phyloP scores from a whole-genome alignment of 495 filamentous ascomycete genomes.

The Hyaloscypha variabilis region DNA sequence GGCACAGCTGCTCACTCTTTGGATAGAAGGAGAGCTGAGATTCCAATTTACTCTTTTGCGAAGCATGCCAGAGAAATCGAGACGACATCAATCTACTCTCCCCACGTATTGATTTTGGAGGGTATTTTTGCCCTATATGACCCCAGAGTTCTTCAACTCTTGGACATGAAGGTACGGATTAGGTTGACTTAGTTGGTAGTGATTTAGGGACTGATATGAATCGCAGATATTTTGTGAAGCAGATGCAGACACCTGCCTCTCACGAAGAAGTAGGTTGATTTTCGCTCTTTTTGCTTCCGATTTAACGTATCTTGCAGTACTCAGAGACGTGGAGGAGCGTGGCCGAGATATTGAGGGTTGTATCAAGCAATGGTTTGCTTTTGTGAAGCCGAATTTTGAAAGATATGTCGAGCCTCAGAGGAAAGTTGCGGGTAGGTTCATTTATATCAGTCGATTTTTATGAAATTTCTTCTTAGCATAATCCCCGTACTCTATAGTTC shows the following conservation, averaged over 20 bases:
- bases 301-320: slow-evolving; percentile 52
- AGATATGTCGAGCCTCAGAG: slow-evolving; percentile 88
- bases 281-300: not conserved
- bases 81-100: slow-evolving; percentile 90
- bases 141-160: slow-evolving; percentile 76
- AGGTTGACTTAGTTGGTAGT: not conserved
- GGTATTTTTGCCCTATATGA: slow-evolving; percentile 96
- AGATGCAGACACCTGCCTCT: slow-evolving; percentile 91
- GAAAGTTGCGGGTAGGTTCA: slow-evolving; percentile 68
- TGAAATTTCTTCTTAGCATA: too few species aligned
- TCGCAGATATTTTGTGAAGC: slow-evolving; percentile 89
- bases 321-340: slow-evolving; percentile 83
- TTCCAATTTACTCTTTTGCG: slow-evolving; percentile 94
- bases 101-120: slow-evolving; percentile 92
- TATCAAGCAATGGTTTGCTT: slow-evolving; percentile 96
- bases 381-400: slow-evolving; percentile 94
- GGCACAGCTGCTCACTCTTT: slow-evolving; percentile 13
- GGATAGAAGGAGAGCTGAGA: slow-evolving; percentile 82
- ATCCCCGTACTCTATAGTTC: slow-evolving; percentile 3
- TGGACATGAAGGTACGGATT: slow-evolving; percentile 80
- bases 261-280: slow-evolving; percentile 73
- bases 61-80: slow-evolving; percentile 79
- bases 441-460: too few species aligned
- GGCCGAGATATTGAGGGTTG: slow-evolving; percentile 89
- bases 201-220: slow-evolving; percentile 9